Base-by-base conservation (phyloP, 345 rosid species). In the Syzygium jambos region DNA sequence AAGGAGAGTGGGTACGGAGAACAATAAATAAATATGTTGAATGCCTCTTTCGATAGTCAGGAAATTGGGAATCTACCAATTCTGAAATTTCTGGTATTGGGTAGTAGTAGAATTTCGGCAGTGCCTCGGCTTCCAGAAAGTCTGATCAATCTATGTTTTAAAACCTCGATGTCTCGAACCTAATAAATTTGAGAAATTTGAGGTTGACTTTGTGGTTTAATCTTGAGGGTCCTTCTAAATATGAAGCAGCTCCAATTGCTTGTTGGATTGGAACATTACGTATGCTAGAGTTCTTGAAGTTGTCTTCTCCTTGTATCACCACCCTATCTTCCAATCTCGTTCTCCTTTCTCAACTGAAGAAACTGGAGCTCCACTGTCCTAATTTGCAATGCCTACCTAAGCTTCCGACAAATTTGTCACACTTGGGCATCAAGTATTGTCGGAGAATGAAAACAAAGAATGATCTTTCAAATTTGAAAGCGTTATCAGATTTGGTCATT, bases 51-150 rank as follows among this genome's bases (percentile, higher is more conserved):
- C 1, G 21, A 53, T 53, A 53, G 17, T 53, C 22, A 53, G 55
- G 7, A 16, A 53, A 57, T 27, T 11, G 65, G 16, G 16, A 59
- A 11, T 11, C 15, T 59, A 11, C 15, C 7, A 59, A 2, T 11
- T 59, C 14, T 59, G 29, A 59, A 2, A 59, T 9, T 11, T 11
- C 13, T 59, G 61, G 15, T 25, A 5, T 27, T 59, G 29, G 30
- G 3, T 25, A 0, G 0, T 3, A 0, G 0, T 59, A 1, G 14
- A 25, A 59, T 59, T 59, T 13, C 15, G 14, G 3, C 0, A 7
- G 1, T 59, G 65, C 65, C 65, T 59, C 65, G 0, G 6, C 65
- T 59, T 59, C 65, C 30, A 2, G 2, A 59, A 27, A 27, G 65
- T 59, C 8, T 59, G 3, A 25, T 57, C 65, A 4, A 10, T 0